Evolutionary conservation across 805 yeast species (phyloP), one percentile per base, ranked within the genome.

Genomic region (Starmerella davenportii): DNA sequence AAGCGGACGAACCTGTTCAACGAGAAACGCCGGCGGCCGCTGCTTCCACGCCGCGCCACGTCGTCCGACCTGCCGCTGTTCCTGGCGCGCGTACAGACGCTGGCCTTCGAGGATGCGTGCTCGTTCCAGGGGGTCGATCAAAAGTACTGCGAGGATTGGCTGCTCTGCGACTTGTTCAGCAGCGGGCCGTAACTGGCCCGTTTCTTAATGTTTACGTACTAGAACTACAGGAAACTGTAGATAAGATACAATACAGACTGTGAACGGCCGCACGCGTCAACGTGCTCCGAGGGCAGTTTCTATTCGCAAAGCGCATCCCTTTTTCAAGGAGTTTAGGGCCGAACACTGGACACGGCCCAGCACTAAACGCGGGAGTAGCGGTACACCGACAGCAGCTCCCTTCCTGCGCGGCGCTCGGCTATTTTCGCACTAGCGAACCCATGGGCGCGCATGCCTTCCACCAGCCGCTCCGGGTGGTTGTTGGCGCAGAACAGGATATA

Each of bases 401-500:
- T 84, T 0, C 96, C 96, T 1, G 95, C 94, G 51, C 79, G 80
- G 39, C 95, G 65, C 33, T 65, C 64, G 3, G 72, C 67, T 1
- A 81, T 62, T n/a, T 59, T 48, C 2, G 62, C 60, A 1, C 69
- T 70, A 0, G 39, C 38, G 82, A 93, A 87, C 0, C 66, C 66
- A 9, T 53, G 50, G 2, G 46, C 39, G 14, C 50, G 38, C 74
- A 81, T 76, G 2, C 38, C 33, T 7, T 54, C 48, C 0, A 66
- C 66, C 1, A 85, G 79, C 5, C 54, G 43, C 13, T 69, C 70
- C 0, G 96, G 96, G 27, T 74, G 69, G 53, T 90, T 90, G 46
- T 95, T 64, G 5, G 93, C 94, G 57, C 96, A 87, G 51, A 90
- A 90, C 25, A 90, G 60, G 13, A 90, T 75, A 50, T 82, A 87